These are phyloP conservation scores for Epichloe uncinata DNA, from an alignment of 2,329 filamentous ascomycete species.

Conservation along the genomic window DNA sequence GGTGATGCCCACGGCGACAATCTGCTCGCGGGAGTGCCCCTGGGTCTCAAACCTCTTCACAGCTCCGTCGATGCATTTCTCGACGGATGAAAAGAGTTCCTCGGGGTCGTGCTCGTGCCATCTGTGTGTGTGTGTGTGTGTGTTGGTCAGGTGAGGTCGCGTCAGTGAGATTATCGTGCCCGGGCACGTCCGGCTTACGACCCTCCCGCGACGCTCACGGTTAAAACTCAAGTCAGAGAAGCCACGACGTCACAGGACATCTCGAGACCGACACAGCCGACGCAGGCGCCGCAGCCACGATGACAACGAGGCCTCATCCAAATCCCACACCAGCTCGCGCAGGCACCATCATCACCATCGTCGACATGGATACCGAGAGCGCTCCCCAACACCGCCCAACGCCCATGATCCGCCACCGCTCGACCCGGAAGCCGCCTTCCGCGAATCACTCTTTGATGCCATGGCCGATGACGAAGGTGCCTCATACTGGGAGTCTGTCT, in stretches of 20 bases:
- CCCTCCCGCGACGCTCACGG: not conserved
- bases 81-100: conserved; percentile 59
- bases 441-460: conserved; percentile 90
- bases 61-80: conserved; percentile 63
- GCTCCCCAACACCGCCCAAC: conserved; percentile 33
- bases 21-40: conserved; percentile 53
- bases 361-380: conserved; percentile 21
- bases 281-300: conserved; percentile 4
- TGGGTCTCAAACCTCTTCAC: conserved; percentile 53
- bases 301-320: conserved; percentile 12
- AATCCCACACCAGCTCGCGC: conserved; percentile 9
- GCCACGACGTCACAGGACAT: conserved; percentile 2
- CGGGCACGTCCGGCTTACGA: conserved; percentile 13
- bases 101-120: conserved; percentile 78
- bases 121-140: conserved; percentile 25
- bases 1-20: conserved; percentile 66
- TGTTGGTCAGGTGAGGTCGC: conserved; percentile 6
- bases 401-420: conserved; percentile 34
- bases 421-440: conserved; percentile 65
- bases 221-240: conserved; percentile 4
- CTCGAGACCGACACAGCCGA: not conserved
- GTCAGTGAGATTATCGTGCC: not conserved
- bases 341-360: conserved; percentile 18
- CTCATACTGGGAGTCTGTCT: conserved; percentile 90
- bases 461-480: conserved; percentile 95